phyloP scores from a whole-genome alignment of 352 stramenopile species.

The Pythium dissotocum region DNA sequence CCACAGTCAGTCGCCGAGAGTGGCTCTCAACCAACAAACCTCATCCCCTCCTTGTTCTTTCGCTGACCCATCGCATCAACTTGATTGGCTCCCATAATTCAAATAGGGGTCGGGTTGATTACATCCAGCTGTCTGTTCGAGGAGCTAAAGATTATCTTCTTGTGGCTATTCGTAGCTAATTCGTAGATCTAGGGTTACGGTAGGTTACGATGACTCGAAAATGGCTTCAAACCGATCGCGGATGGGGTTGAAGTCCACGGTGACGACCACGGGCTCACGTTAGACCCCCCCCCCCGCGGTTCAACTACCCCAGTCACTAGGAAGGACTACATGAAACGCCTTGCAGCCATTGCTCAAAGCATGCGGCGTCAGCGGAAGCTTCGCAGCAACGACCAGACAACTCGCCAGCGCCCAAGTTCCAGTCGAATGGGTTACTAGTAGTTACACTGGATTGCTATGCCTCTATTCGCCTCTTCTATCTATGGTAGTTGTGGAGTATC shows the following conservation, averaged over 20 bases:
- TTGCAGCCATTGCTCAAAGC: too few species aligned
- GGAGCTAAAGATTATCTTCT: not conserved
- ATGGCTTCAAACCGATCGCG: not conserved
- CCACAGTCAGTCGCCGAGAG: slow-evolving; percentile 2
- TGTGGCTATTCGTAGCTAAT: slow-evolving; percentile 20
- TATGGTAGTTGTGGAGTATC: not conserved
- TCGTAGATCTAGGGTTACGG: not conserved
- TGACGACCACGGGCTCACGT: not conserved
- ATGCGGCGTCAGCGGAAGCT: not conserved
- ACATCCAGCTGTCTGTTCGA: not conserved
- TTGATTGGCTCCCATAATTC: slow-evolving; percentile 28
- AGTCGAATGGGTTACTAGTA: too few species aligned
- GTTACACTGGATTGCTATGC: not conserved
- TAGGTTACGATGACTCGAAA: not conserved
- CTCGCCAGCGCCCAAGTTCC: too few species aligned
- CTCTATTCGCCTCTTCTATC: not conserved
- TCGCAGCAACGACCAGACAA: too few species aligned
- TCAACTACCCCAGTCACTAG: too few species aligned
- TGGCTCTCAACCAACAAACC: not conserved
- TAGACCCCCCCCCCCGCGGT: too few species aligned
- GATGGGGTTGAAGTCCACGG: not conserved
- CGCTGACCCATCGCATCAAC: not conserved
- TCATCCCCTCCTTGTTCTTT: not conserved
- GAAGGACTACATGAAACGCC: too few species aligned
- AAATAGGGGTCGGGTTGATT: slow-evolving; percentile 27